phyloP scores from a whole-genome alignment of 192 early-diverging fungal genomes.

The Pecoramyces ruminantium region DNA sequence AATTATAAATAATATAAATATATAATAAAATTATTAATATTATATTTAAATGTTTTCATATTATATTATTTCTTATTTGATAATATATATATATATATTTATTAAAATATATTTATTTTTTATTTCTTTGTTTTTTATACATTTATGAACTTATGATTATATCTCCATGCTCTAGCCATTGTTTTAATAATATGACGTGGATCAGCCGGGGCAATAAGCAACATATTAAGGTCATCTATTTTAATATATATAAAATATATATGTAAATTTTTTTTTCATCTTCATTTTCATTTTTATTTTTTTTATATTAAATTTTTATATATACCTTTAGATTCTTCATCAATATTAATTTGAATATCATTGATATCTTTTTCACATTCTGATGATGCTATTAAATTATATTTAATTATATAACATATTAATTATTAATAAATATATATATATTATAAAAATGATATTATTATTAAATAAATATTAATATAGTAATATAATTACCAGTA shows the following conservation, averaged over 20 bases:
- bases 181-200: slow-evolving; percentile 29
- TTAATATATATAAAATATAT: no score
- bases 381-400: neutral
- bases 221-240: slow-evolving; percentile 9
- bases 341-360: neutral
- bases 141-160: slow-evolving; percentile 5
- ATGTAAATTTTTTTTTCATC: no score
- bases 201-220: slow-evolving; percentile 23
- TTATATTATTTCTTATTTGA: neutral
- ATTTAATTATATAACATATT: neutral
- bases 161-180: slow-evolving; percentile 10
- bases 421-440: neutral
- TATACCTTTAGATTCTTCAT: neutral
- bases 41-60: no score
- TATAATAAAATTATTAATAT: neutral
- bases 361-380: neutral
- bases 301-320: no score
- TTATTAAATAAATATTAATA: no score
- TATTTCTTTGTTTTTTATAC: neutral
- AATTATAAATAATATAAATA: no score
- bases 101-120: neutral
- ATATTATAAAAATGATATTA: no score
- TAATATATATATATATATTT: neutral
- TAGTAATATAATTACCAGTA: no score
- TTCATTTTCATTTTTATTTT: no score